Conservation (phyloP, 352 stramenopile species). For the Pythium sp. region DNA sequence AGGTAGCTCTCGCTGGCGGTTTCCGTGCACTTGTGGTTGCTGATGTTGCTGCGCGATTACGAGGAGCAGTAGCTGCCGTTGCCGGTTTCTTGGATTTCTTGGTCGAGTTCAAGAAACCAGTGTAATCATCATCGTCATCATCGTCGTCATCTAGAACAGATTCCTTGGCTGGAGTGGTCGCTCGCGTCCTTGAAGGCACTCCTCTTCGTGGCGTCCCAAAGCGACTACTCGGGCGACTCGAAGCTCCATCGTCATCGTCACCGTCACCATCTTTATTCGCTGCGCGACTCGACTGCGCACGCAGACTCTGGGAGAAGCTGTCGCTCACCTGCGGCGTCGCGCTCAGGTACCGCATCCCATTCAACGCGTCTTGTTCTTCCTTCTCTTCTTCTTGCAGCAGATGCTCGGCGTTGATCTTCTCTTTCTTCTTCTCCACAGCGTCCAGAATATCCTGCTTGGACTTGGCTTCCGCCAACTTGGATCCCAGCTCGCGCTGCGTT, state of each 20-base stretch:
- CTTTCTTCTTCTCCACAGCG: constrained; percentile 70
- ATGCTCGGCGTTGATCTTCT: constrained; percentile 49
- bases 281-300: constrained; percentile 17
- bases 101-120: constrained; percentile 5
- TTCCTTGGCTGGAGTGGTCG: constrained; percentile 7
- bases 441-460: constrained; percentile 62
- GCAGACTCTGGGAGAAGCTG: constrained; percentile 21
- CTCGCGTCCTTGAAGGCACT: neutral
- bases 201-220: constrained; percentile 24
- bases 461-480: constrained; percentile 38
- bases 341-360: neutral
- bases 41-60: constrained; percentile 22
- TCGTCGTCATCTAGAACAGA: constrained; percentile 15
- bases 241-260: constrained; percentile 18
- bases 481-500: constrained; percentile 61
- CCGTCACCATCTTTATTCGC: constrained; percentile 10
- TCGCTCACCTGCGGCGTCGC: constrained; percentile 14
- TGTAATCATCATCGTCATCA: constrained; percentile 17
- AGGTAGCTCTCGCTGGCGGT: constrained; percentile 11
- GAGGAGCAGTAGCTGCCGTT: constrained; percentile 16
- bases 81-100: constrained; percentile 4
- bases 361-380: constrained; percentile 17
- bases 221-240: constrained; percentile 25
- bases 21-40: neutral
- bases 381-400: constrained; percentile 52